Evolutionary conservation across 768 basidiomycete genomes (phyloP).

Genomic region (Naganishia vaughanmartiniae): DNA sequence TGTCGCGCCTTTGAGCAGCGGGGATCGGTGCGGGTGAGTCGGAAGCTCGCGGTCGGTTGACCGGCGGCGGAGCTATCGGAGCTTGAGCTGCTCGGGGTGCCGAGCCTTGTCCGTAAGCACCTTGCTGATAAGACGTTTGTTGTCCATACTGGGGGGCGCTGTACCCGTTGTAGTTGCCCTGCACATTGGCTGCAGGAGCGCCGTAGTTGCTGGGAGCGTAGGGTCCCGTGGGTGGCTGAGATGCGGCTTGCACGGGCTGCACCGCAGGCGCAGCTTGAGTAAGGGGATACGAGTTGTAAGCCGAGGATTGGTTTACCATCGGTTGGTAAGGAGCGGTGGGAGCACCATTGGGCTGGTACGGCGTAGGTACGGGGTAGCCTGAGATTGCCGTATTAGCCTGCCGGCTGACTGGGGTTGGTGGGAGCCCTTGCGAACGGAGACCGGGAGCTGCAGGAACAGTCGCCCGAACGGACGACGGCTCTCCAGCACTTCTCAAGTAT

Average conservation of each 20-base stretch:
- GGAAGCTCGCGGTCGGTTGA: conserved; percentile 38
- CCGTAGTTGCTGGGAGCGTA: conserved; percentile 31
- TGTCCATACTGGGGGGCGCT: background rate
- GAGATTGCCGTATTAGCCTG: conserved; percentile 26
- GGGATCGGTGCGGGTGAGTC: conserved; percentile 57
- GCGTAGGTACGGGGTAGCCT: conserved; percentile 33
- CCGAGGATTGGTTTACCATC: background rate
- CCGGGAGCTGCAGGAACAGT: conserved; percentile 20
- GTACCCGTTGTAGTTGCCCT: conserved; percentile 33
- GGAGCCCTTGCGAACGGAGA: background rate
- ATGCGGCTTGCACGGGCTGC: conserved; percentile 5
- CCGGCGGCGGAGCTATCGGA: conserved; percentile 51
- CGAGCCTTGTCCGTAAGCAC: conserved; percentile 37
- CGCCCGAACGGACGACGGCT: conserved; percentile 14
- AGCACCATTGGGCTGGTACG: conserved; percentile 32
- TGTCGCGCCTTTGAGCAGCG: conserved; percentile 62
- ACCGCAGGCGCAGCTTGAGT: background rate
- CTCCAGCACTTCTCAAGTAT: conserved; percentile 24
- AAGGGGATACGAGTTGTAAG: conserved; percentile 27
- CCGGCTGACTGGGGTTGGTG: background rate
- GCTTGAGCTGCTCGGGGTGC: conserved; percentile 38
- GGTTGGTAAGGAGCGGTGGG: conserved; percentile 52
- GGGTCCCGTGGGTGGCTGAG: conserved; percentile 32
- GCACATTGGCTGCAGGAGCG: conserved; percentile 41
- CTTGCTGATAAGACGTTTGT: conserved; percentile 24